Percentiles rank a stretch among this genome's conserved stretches.
phyloP scores from a whole-genome alignment of 78 protist species.

The Cavenderia fasciculata region DNA sequence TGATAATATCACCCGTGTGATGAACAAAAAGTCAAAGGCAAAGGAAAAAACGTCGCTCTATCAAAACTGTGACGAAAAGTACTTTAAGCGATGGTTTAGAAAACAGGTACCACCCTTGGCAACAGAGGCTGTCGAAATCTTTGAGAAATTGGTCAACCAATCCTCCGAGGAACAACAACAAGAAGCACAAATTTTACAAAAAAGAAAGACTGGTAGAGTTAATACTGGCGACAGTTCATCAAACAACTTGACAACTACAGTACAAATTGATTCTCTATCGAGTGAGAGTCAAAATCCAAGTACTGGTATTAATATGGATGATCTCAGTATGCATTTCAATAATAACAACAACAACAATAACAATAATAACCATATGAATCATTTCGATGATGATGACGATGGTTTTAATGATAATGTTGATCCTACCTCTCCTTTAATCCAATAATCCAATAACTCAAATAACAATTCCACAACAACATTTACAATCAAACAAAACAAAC shows the following conservation, averaged over 20 bases:
- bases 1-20: conserved; percentile 52
- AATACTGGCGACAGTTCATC: too few relatives aligned
- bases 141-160: conserved; percentile 36
- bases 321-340: too few relatives aligned
- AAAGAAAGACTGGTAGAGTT: neutral
- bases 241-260: too few relatives aligned
- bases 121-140: conserved; percentile 56
- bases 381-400: neutral
- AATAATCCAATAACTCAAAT: too few relatives aligned
- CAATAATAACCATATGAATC: too few relatives aligned
- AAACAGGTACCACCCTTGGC: conserved; percentile 54
- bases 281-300: too few relatives aligned
- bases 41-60: conserved; percentile 47
- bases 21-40: conserved; percentile 10
- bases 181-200: neutral
- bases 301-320: too few relatives aligned
- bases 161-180: conserved; percentile 1
- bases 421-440: neutral
- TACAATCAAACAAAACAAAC: too few relatives aligned
- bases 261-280: too few relatives aligned
- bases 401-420: neutral
- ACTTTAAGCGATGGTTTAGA: conserved; percentile 70
- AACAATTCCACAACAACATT: too few relatives aligned
- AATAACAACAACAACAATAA: too few relatives aligned
- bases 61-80: conserved; percentile 41